Base-by-base conservation (phyloP, 768 basidiomycete genomes). In the Chalciporus piperatus region DNA sequence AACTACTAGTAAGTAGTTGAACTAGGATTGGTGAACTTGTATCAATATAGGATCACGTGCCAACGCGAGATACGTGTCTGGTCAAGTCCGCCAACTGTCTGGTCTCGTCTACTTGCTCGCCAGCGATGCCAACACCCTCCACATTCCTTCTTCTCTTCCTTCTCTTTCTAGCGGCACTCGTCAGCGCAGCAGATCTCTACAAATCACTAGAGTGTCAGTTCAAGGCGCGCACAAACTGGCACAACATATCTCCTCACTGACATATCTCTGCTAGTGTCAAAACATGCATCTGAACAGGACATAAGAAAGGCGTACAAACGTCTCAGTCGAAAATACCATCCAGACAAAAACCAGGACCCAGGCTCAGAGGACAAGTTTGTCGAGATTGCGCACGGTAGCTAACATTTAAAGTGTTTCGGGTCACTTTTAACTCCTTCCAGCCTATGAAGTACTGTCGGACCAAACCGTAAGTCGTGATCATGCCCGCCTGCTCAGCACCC, bases 361-460 rank as follows among this genome's bases (percentile, higher is more conserved):
- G 84, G 75, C 3, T 89, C 93, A 12, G 87, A 93, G 63, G 81
- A 81, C 49, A 87, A 79, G 65, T 98, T 98, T 67, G 91, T 97
- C 19, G 86, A 96, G 56, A 87, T 97, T 63, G 88, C 93, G 17
- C 83, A 87, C 62, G 93, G 94, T 94, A 61, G 55, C 81, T 67
- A 17, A 7, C 25, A 13, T 45, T 40, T n/a, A 5, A 20, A 20
- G 35, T 47, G 33, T 17, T 37, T 19, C n/a, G 35, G 35, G 16
- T 6, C 35, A 3, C n/a, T n/a, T 4, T 37, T 59, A 47, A 58
- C 50, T 8, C 6, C 16, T 50, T 52, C 13, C 56, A 86, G 97
- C 96, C 8, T 99, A 98, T 60, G 95, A 98, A 70, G 82, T 96
- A n/a, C 77, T 99, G 25, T 94, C 93, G 7, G 93, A 98, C 65